Evolutionary conservation across 2,329 filamentous ascomycete species (phyloP).

Genomic region (Ophiostoma fasciatum): DNA sequence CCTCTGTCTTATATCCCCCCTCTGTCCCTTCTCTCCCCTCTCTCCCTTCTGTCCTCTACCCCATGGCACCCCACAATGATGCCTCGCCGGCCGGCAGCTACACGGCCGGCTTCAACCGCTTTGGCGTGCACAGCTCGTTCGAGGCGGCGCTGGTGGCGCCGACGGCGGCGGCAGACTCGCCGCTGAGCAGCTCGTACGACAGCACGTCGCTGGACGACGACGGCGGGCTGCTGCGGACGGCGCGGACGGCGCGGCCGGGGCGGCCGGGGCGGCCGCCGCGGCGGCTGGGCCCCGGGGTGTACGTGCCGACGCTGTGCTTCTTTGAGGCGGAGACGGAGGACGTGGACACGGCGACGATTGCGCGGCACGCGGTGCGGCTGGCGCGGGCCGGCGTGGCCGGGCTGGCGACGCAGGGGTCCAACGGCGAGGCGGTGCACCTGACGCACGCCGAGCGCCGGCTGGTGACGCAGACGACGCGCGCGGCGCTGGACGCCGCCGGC

Average conservation of each 20-base stretch:
- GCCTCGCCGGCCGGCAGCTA: slow-evolving; percentile 31
- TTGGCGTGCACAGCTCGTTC: slow-evolving; percentile 16
- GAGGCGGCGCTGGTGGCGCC: slow-evolving; percentile 17
- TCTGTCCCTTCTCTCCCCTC: neutral
- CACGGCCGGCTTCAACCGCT: slow-evolving; percentile 25
- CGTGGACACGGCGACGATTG: slow-evolving; percentile 47
- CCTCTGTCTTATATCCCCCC: neutral
- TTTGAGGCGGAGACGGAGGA: slow-evolving; percentile 52
- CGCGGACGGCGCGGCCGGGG: neutral
- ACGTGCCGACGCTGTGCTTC: slow-evolving; percentile 62
- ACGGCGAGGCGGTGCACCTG: slow-evolving; percentile 70
- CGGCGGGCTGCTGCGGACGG: neutral
- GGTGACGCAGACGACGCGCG: slow-evolving; percentile 55
- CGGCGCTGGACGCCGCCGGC: slow-evolving; percentile 51
- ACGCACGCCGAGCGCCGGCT: slow-evolving; percentile 53
- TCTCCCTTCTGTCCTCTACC: neutral
- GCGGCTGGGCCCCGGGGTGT: slow-evolving; percentile 38
- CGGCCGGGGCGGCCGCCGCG: slow-evolving; percentile 14
- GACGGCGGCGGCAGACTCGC: slow-evolving; percentile 19
- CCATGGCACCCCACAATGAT: slow-evolving; percentile 33
- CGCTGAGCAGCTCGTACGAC: slow-evolving; percentile 28
- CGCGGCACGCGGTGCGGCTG: slow-evolving; percentile 50
- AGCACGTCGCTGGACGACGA: slow-evolving; percentile 20
- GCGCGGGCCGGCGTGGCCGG: slow-evolving; percentile 59
- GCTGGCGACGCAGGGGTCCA: slow-evolving; percentile 65